Evolutionary conservation across 176 grass and related monocot genomes (phyloP), one percentile per base, ranked within the genome.

Genomic region (Typha latifolia): DNA sequence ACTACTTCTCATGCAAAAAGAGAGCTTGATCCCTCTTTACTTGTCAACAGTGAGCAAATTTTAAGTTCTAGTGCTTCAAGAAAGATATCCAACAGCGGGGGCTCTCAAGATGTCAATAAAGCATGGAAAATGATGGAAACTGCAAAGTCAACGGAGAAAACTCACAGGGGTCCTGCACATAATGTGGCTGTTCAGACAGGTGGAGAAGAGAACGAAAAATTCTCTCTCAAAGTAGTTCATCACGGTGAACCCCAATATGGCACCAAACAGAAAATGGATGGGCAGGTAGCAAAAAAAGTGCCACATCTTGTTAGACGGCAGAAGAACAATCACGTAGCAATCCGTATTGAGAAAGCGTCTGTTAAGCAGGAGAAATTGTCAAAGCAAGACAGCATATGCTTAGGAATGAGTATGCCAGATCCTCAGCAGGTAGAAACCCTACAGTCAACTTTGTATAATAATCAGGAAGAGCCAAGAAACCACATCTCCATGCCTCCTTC

Each of bases 111-210:
- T 85, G 67, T 74, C 16, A 64, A 7, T 48, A 87, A 87, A 86
- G 81, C 87, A 72, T 96, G 91, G 91, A 90, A 88, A 85, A 85
- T 66, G 84, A 64, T 96, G 82, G 76, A 88, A 71, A 78, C 70
- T 12, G 91, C 82, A 64, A 87, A 85, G 74, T 72, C 53, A 49
- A 68, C 72, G 63, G 27, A 32, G 80, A 32, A 65, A 74, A 85
- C 66, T 66, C 23, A 85, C 34, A 37, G 34, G 6, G 34, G 34
- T 23, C 5, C 13, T 22, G 24, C 51, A 37, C 24, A 32, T 24
- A 59, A 57, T n/a, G 18, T 43, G 51, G 14, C 49, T 2, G 74
- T 77, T 37, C 72, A 75, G 50, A 31, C 20, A 16, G 15, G 63
- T 51, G 70, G 77, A 29, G 32, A 70, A 72, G 74, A 63, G 34